phyloP scores from a whole-genome alignment of 441 rosid species.

The Croton laevigatus region DNA sequence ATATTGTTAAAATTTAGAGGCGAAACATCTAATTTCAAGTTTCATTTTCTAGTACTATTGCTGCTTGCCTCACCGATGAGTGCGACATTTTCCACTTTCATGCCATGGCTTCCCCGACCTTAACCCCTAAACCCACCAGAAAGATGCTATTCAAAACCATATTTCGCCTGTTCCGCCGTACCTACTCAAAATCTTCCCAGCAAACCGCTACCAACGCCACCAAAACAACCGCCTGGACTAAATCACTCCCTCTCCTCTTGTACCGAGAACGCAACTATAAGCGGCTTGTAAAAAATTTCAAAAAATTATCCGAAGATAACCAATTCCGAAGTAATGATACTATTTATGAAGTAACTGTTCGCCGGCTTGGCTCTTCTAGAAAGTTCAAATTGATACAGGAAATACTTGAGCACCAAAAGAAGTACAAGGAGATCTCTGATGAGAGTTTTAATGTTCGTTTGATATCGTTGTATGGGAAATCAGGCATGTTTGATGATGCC shows the following conservation, averaged over 20 bases:
- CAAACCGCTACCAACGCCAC: no score
- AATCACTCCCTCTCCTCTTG: background rate
- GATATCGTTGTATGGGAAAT: constrained; percentile 39
- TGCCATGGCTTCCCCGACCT: background rate
- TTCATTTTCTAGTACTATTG: no score
- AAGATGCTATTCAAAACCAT: no score
- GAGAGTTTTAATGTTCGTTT: constrained; percentile 46
- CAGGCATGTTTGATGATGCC: constrained; percentile 45
- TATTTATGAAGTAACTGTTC: constrained; percentile 27
- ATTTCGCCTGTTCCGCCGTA: background rate
- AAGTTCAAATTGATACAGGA: constrained; percentile 35
- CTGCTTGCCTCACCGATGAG: no score
- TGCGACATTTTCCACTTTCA: no score
- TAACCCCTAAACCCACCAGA: background rate
- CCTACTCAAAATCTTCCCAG: background rate
- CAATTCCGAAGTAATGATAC: background rate
- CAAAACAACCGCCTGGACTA: background rate
- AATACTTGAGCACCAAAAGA: constrained; percentile 52
- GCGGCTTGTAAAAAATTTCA: background rate
- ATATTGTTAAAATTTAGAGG: no score
- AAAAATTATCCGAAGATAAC: background rate
- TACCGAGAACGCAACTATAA: background rate
- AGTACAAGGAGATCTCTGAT: constrained; percentile 42
- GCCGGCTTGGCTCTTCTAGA: constrained; percentile 38
- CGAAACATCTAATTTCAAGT: no score